A percentile compares a stretch with the other conserved stretches of the same genome.
phyloP scores from a whole-genome alignment of 306 rosid species.

The Crotalaria pallida region DNA sequence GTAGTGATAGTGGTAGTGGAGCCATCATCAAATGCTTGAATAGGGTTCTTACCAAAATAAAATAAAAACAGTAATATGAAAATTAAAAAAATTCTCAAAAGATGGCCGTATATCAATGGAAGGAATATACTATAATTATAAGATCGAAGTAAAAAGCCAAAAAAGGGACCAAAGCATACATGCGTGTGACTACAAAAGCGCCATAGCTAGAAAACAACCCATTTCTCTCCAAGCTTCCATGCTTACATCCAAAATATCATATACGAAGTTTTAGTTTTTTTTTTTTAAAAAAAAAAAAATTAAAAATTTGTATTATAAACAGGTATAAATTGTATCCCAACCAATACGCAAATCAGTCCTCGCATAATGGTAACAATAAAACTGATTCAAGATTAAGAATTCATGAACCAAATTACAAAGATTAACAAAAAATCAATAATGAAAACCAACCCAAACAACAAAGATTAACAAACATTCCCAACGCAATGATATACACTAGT shows the following conservation, averaged over 20 bases:
- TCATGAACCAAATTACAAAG: too few relatives aligned
- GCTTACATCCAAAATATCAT: neutral
- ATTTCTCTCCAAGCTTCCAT: slow-evolving; percentile 21
- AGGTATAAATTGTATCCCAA: too few relatives aligned
- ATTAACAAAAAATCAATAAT: too few relatives aligned
- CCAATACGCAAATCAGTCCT: too few relatives aligned
- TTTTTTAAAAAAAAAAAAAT: too few relatives aligned
- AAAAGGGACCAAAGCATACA: slow-evolving; percentile 60
- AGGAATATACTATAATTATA: neutral
- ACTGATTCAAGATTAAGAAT: too few relatives aligned
- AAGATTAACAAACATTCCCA: too few relatives aligned
- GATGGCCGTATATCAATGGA: neutral
- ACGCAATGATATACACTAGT: too few relatives aligned
- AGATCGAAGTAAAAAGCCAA: slow-evolving; percentile 3
- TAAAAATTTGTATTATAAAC: too few relatives aligned
- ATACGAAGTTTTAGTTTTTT: too few relatives aligned
- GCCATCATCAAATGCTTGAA: slow-evolving; percentile 80
- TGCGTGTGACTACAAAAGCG: slow-evolving; percentile 71
- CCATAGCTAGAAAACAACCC: slow-evolving; percentile 20
- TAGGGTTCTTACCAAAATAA: slow-evolving; percentile 25
- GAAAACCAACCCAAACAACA: too few relatives aligned
- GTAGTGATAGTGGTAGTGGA: slow-evolving; percentile 46
- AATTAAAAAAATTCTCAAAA: neutral
- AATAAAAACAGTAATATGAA: neutral
- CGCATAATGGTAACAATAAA: too few relatives aligned